A percentile compares a stretch with the other conserved stretches of the same genome.
Evolutionary conservation across 2,329 filamentous ascomycete genomes (phyloP).

Genomic region (Hymenoscyphus salicellus): DNA sequence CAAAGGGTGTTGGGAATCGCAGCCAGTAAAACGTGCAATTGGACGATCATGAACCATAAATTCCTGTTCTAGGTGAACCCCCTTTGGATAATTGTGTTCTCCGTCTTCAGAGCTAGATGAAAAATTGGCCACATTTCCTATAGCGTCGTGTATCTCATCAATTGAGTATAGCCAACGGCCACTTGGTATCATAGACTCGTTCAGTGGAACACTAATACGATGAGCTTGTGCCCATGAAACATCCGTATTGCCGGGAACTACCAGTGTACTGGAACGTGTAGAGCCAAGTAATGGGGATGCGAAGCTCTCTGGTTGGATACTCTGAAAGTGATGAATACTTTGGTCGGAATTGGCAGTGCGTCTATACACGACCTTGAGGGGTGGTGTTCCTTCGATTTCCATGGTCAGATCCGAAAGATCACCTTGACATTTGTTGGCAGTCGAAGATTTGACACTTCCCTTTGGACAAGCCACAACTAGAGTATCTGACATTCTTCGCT

Average conservation of each 20-base stretch:
- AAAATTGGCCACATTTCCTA: constrained; percentile 83
- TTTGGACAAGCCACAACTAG: constrained; percentile 84
- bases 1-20: constrained; percentile 75
- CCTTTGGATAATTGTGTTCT: constrained; percentile 56
- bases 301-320: constrained; percentile 84
- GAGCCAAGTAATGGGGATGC: constrained; percentile 71
- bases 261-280: constrained; percentile 54
- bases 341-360: constrained; percentile 81
- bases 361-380: constrained; percentile 89
- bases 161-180: constrained; percentile 88
- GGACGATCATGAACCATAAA: constrained; percentile 88
- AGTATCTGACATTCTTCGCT: constrained; percentile 70
- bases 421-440: constrained; percentile 71
- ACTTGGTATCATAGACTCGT: constrained; percentile 77
- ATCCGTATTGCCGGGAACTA: constrained; percentile 60
- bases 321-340: constrained; percentile 85
- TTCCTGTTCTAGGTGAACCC: constrained; percentile 65
- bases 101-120: constrained; percentile 63
- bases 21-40: constrained; percentile 66
- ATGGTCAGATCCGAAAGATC: constrained; percentile 84
- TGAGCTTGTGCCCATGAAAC: constrained; percentile 77
- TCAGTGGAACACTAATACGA: constrained; percentile 75
- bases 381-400: constrained; percentile 83
- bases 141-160: constrained; percentile 86
- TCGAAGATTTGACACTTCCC: constrained; percentile 66